A percentile compares a stretch with the other conserved stretches of the same genome.
These are phyloP conservation scores for Breviolum minutum DNA, from an alignment of 73 alveolate genomes.

Conservation along the genomic window DNA sequence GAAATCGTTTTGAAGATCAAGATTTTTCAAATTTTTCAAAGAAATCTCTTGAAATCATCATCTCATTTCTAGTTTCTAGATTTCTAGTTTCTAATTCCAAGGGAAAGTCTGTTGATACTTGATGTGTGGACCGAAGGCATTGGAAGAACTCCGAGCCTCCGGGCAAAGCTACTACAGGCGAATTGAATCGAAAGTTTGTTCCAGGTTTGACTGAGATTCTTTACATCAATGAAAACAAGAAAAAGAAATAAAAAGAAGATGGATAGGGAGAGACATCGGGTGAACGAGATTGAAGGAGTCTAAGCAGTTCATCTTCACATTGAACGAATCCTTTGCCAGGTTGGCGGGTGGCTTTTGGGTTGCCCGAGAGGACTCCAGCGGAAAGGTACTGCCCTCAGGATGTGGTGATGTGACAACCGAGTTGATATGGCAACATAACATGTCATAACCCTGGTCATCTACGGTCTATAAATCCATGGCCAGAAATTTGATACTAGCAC, in stretches of 20 bases:
- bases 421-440: neutral
- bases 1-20: too few relatives aligned
- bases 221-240: too few relatives aligned
- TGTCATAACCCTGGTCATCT: too few relatives aligned
- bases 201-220: too few relatives aligned
- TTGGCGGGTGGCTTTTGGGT: slow-evolving; percentile 77
- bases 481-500: too few relatives aligned
- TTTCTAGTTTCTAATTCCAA: too few relatives aligned
- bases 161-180: slow-evolving; percentile 62
- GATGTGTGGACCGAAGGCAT: neutral
- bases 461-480: too few relatives aligned
- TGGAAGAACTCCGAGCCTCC: slow-evolving; percentile 47
- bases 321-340: neutral
- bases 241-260: too few relatives aligned
- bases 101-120: neutral
- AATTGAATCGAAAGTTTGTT: neutral
- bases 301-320: too few relatives aligned
- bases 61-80: neutral
- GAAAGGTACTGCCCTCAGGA: slow-evolving; percentile 37
- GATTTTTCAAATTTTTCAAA: neutral
- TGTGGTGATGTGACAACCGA: neutral
- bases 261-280: too few relatives aligned
- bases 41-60: neutral
- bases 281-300: too few relatives aligned
- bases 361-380: slow-evolving; percentile 55